Base-by-base conservation (phyloP, 2,329 filamentous ascomycete genomes). In the Botryotinia globosa region DNA sequence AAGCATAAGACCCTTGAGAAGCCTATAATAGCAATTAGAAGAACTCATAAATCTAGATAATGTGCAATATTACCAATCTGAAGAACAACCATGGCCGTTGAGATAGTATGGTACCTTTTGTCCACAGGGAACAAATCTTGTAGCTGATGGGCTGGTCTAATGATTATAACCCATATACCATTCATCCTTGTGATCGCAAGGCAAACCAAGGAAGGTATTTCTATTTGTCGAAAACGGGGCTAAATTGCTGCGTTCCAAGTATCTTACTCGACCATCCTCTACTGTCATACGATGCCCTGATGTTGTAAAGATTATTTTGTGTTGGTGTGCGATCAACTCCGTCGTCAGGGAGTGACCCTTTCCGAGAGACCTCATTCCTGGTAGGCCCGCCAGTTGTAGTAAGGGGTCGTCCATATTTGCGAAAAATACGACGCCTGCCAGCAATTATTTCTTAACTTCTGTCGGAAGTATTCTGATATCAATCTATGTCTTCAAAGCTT, bases 121-220 rank as follows among this genome's bases (percentile, higher is more conserved):
- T 44, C 66, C 34, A 44, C 66, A 69, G 5, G 66, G 64, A 9
- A 18, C 18, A n/a, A 22, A 56, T 25, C 18, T 66, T 51, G 63
- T 66, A 20, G 2, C 10, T 44, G 51, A 37, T 32, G 45, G 45
- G 1, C 9, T 3, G 22, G 25, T 58, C 5, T 0, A 64, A 14
- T 37, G n/a, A 66, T 7, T 12, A 4, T 14, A 0, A 25, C 3
- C 8, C 20, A 12, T 32, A 20, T 6, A 0, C 51, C 51, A 56
- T 20, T 9, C 1, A 12, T 68, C 66, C n/a, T 42, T 68, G 22
- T 68, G 66, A 32, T 68, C 51, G 51, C 51, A 68, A 68, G 51
- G 51, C 16, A 58, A 2, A 16, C 25, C 51, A 42, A 58, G 16
- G 9, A 64, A 45, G 0, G 18, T 45, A 14, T 34, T 1, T 32